Conservation (phyloP, 495 filamentous ascomycete genomes). For the Neurospora sp. region DNA sequence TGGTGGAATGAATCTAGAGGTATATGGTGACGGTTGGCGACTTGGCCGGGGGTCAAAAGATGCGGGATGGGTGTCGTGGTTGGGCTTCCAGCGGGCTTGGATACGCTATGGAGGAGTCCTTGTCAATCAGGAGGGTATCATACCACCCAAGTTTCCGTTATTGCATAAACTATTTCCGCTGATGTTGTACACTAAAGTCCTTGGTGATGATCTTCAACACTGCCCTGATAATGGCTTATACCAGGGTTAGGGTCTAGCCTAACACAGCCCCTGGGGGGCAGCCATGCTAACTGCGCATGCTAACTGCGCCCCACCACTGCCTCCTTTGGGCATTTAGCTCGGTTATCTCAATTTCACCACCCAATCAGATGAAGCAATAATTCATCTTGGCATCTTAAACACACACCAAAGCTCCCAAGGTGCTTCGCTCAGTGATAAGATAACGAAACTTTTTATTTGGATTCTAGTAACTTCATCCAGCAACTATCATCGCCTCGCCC, state of each 20-base stretch:
- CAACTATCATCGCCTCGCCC: not conserved
- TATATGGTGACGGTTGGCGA: not conserved
- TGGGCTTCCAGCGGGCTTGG: not conserved
- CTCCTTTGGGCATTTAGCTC: not conserved
- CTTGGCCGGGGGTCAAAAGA: not conserved
- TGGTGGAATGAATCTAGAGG: not conserved
- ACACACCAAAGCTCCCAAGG: not conserved
- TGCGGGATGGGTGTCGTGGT: not conserved
- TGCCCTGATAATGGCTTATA: not conserved
- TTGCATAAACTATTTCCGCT: not conserved
- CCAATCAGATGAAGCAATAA: not conserved
- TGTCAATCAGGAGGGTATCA: not conserved
- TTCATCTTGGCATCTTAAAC: not conserved
- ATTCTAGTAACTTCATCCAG: not conserved
- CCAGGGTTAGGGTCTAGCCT: not conserved
- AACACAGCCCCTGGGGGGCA: not conserved
- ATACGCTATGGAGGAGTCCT: not conserved
- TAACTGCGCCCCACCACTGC: not conserved
- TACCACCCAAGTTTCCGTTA: not conserved
- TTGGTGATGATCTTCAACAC: not conserved
- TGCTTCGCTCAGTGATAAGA: constrained; percentile 7
- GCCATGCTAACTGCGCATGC: not conserved
- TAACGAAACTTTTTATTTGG: constrained; percentile 12
- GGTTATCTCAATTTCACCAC: not conserved
- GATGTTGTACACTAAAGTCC: not conserved